Evolutionary conservation across 352 stramenopile genomes (phyloP).

Genomic region (Sclerospora graminicola): DNA sequence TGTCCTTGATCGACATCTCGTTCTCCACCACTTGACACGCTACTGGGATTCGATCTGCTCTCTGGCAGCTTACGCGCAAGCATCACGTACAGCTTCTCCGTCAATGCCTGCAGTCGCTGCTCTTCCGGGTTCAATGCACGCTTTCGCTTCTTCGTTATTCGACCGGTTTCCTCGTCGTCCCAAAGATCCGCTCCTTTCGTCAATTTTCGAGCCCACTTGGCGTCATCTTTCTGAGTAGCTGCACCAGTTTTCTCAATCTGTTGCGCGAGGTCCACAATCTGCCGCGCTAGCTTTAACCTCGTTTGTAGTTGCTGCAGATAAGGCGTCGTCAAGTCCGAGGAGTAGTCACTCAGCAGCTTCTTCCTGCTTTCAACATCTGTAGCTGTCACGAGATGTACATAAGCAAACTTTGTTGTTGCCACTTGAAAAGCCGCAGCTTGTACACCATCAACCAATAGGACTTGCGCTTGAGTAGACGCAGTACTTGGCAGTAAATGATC

Average conservation of each 20-base stretch:
- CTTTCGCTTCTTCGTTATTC: slow-evolving; percentile 32
- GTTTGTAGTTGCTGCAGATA: slow-evolving; percentile 36
- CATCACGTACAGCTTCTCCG: slow-evolving; percentile 55
- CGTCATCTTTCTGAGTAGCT: slow-evolving; percentile 20
- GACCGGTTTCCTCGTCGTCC: slow-evolving; percentile 14
- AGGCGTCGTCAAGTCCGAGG: slow-evolving; percentile 15
- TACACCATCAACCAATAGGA: slow-evolving; percentile 24
- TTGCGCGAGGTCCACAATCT: slow-evolving; percentile 44
- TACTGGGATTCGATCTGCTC: slow-evolving; percentile 1
- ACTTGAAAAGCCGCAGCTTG: slow-evolving; percentile 5
- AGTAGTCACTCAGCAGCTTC: slow-evolving; percentile 11
- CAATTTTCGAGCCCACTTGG: slow-evolving; percentile 53
- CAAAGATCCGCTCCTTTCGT: slow-evolving; percentile 42
- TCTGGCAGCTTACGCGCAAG: slow-evolving; percentile 28
- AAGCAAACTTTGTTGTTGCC: slow-evolving; percentile 28
- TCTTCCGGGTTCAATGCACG: slow-evolving; percentile 39
- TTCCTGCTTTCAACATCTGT: not conserved
- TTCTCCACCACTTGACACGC: not conserved
- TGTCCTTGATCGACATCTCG: slow-evolving; percentile 26
- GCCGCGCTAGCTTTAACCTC: slow-evolving; percentile 41
- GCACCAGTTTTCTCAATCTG: slow-evolving; percentile 18
- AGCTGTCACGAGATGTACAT: slow-evolving; percentile 16
- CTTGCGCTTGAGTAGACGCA: slow-evolving; percentile 20
- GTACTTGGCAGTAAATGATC: slow-evolving; percentile 40
- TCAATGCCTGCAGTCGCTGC: slow-evolving; percentile 59